A percentile compares a stretch with the other conserved stretches of the same genome.
These are phyloP conservation scores for Pyronema domesticum DNA, from an alignment of 495 filamentous ascomycete genomes.

Conservation along the genomic window DNA sequence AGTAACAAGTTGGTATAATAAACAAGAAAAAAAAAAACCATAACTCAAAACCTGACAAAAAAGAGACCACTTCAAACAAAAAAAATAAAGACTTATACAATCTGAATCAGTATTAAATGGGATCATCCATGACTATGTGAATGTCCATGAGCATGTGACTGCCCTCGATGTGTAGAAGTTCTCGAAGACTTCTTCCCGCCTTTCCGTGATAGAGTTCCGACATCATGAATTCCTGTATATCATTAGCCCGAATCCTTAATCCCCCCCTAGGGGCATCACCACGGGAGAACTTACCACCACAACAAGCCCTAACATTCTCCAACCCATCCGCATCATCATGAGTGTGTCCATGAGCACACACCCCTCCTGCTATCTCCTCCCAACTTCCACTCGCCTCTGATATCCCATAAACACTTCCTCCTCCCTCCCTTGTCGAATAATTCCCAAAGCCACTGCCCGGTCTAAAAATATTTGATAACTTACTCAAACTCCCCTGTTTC, in stretches of 20 bases:
- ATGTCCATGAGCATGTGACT: slow-evolving; percentile 14
- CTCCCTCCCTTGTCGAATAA: slow-evolving; percentile 32
- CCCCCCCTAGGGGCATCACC: neutral
- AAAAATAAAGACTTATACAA: neutral
- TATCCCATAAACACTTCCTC: slow-evolving; percentile 46
- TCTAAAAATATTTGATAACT: slow-evolving; percentile 25
- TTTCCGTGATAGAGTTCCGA: slow-evolving; percentile 33
- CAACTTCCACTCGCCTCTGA: slow-evolving; percentile 56
- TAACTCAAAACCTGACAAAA: neutral
- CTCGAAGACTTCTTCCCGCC: slow-evolving; percentile 10
- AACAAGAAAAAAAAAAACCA: neutral
- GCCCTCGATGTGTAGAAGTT: slow-evolving; percentile 8
- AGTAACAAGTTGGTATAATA: neutral
- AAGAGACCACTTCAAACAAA: neutral
- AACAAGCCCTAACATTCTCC: slow-evolving; percentile 93
- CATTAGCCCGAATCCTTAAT: slow-evolving; percentile 17
- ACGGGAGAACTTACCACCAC: slow-evolving; percentile 55
- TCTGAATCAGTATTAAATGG: neutral
- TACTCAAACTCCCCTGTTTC: slow-evolving; percentile 22
- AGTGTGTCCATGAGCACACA: slow-evolving; percentile 45
- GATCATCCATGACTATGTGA: neutral
- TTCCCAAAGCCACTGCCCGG: slow-evolving; percentile 20
- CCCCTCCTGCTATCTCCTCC: slow-evolving; percentile 66
- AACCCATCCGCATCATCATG: slow-evolving; percentile 40
- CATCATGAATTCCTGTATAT: slow-evolving; percentile 54